These are phyloP conservation scores for Camellia lanceoleosa DNA, from an alignment of 148 eudicot species.

Conservation along the genomic window DNA sequence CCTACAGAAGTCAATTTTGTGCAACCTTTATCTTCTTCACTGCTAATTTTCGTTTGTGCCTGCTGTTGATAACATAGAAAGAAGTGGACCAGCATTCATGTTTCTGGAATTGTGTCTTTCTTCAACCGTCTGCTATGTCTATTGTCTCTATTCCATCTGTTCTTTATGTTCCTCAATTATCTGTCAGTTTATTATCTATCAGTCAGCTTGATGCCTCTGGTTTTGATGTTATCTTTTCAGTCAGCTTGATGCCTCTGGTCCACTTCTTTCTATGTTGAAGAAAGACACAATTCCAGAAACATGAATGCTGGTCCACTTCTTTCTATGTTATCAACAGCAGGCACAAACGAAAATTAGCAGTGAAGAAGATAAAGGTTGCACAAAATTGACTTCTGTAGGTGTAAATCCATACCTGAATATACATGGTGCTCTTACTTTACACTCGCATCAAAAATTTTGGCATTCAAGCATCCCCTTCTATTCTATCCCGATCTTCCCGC, in stretches of 20 bases:
- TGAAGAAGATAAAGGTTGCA: background rate
- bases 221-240: no score
- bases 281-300: constrained; percentile 18
- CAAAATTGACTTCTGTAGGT: background rate
- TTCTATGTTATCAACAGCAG: constrained; percentile 7
- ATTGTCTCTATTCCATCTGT: no score
- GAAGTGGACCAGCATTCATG: constrained; percentile 18
- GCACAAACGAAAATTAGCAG: background rate
- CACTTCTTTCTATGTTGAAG: no score
- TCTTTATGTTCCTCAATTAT: no score
- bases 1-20: background rate
- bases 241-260: no score
- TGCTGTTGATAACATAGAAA: constrained; percentile 10
- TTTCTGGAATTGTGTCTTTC: constrained; percentile 18
- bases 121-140: no score
- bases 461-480: constrained; percentile 46
- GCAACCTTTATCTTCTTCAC: background rate
- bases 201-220: no score
- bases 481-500: constrained; percentile 50
- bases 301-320: constrained; percentile 19
- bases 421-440: constrained; percentile 43
- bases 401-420: constrained; percentile 44
- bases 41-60: background rate
- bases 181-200: no score
- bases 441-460: constrained; percentile 11